These are phyloP conservation scores for Magnusiomyces starmeri DNA, from an alignment of 1,139 yeast species.

Conservation along the genomic window DNA sequence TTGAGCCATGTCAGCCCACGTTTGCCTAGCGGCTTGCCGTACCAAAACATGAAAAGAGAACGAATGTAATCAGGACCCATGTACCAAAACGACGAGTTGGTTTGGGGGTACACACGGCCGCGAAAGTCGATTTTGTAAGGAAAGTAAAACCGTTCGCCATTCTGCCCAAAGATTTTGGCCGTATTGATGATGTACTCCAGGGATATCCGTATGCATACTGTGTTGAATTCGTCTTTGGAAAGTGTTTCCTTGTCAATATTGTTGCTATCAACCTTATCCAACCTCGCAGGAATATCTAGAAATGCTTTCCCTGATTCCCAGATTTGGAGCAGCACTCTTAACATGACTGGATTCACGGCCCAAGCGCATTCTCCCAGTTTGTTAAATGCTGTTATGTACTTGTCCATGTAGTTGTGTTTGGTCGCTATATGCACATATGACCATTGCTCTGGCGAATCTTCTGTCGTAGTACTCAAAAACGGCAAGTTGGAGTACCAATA, in stretches of 20 bases:
- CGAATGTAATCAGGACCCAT: slow-evolving; percentile 60
- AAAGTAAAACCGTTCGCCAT: slow-evolving; percentile 62
- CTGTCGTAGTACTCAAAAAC: slow-evolving; percentile 51
- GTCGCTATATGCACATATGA: slow-evolving; percentile 77
- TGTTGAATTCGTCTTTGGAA: slow-evolving; percentile 51
- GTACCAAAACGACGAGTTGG: slow-evolving; percentile 51
- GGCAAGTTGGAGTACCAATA: slow-evolving; percentile 52
- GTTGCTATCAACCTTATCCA: slow-evolving; percentile 32
- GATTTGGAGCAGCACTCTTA: slow-evolving; percentile 55
- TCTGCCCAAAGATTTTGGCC: slow-evolving; percentile 59
- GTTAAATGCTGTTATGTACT: slow-evolving; percentile 66
- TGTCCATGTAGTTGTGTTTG: slow-evolving; percentile 50
- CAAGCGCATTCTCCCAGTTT: slow-evolving; percentile 81
- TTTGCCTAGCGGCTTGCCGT: slow-evolving; percentile 51
- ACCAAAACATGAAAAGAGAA: slow-evolving; percentile 57
- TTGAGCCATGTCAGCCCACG: slow-evolving; percentile 57
- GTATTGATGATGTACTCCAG: slow-evolving; percentile 56
- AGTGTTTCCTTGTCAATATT: slow-evolving; percentile 48
- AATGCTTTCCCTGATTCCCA: slow-evolving; percentile 75
- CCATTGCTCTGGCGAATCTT: slow-evolving; percentile 69
- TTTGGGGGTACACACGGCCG: slow-evolving; percentile 80
- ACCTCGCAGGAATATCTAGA: slow-evolving; percentile 59
- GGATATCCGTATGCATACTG: slow-evolving; percentile 47
- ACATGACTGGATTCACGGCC: slow-evolving; percentile 68
- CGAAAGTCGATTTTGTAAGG: slow-evolving; percentile 79